Conservation (phyloP, 306 rosid genomes). For the Dicorynia guianensis region DNA sequence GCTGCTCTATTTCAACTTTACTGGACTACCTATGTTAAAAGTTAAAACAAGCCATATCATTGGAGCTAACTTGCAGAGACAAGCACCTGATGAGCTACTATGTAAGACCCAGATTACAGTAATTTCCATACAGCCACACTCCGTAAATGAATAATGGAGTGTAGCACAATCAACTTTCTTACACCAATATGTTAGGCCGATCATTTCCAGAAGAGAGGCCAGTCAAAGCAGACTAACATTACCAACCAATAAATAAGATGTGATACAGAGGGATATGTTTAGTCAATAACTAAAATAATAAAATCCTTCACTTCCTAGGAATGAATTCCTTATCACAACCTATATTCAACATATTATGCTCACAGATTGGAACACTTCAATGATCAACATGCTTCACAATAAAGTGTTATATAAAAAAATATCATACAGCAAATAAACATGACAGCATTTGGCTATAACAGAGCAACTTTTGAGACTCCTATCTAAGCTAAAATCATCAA, state of each 20-base stretch:
- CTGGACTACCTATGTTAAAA: not conserved
- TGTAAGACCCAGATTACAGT: not conserved
- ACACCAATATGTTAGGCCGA: not conserved
- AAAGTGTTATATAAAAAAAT: not conserved
- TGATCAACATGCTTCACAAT: constrained; percentile 4
- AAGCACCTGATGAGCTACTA: constrained; percentile 14
- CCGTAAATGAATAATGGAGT: not conserved
- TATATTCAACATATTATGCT: constrained; percentile 2
- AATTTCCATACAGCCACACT: not conserved
- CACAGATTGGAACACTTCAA: constrained; percentile 20
- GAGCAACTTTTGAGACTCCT: constrained; percentile 8
- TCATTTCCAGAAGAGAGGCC: not conserved
- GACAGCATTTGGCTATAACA: constrained; percentile 6
- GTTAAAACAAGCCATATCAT: constrained; percentile 19
- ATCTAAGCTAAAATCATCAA: not conserved
- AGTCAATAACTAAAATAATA: not conserved
- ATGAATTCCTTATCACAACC: constrained; percentile 12
- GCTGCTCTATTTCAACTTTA: constrained; percentile 15
- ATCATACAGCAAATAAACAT: constrained; percentile 26
- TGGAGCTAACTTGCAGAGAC: constrained; percentile 1
- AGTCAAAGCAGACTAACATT: constrained; percentile 7
- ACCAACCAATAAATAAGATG: constrained; percentile 21
- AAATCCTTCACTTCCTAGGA: not conserved
- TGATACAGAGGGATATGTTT: constrained; percentile 5
- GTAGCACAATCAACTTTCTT: constrained; percentile 2